Percentiles rank a stretch among this genome's conserved stretches.
Evolutionary conservation across 164 flowering plant genomes (phyloP).

Genomic region (Echeveria elegans): DNA sequence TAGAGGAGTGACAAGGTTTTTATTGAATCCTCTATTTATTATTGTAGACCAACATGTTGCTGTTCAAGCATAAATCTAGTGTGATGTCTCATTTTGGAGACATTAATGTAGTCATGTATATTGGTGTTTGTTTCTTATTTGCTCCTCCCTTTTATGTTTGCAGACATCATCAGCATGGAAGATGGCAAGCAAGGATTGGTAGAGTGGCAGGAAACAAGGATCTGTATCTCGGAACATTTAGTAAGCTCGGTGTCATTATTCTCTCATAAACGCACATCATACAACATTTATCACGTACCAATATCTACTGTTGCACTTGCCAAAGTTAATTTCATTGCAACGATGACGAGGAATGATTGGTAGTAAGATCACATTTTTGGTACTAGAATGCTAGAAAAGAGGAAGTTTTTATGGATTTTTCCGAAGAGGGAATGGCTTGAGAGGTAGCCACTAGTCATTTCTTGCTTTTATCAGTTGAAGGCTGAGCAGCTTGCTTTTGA

Average conservation of each 20-base stretch:
- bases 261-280: too few relatives aligned
- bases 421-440: not conserved
- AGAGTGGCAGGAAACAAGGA: slow-evolving; percentile 94
- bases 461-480: not conserved
- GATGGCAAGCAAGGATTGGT: slow-evolving; percentile 94
- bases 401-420: not conserved
- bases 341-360: too few relatives aligned
- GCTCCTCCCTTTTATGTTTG: not conserved
- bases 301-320: too few relatives aligned
- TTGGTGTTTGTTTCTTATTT: slow-evolving; percentile 7
- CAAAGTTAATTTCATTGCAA: too few relatives aligned
- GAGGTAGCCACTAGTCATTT: not conserved
- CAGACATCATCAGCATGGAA: slow-evolving; percentile 91
- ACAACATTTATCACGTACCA: too few relatives aligned
- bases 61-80: not conserved
- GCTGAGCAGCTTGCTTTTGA: slow-evolving; percentile 7
- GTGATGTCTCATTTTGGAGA: not conserved
- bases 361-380: not conserved
- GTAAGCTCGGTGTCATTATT: slow-evolving; percentile 30
- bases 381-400: not conserved
- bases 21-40: not conserved
- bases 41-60: not conserved
- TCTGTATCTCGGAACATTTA: slow-evolving; percentile 82
- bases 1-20: slow-evolving; percentile 87
- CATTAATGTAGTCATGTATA: slow-evolving; percentile 1